These are phyloP conservation scores for Salix brachista DNA, from an alignment of 345 rosid species.

Conservation along the genomic window DNA sequence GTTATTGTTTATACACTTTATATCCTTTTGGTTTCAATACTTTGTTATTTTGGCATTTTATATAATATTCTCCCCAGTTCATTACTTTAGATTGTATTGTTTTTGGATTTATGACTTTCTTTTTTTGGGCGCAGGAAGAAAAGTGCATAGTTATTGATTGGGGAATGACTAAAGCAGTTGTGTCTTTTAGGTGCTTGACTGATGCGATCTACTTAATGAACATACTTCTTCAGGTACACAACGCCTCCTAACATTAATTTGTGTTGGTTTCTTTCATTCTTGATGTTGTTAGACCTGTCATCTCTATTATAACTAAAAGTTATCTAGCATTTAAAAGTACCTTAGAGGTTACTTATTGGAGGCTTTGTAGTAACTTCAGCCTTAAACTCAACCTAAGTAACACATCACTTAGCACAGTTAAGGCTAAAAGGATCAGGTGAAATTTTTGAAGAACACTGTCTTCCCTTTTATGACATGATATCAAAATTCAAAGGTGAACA, in stretches of 20 bases:
- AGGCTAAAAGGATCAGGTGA: not conserved
- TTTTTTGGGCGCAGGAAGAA: slow-evolving; percentile 39
- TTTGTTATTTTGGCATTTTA: not conserved
- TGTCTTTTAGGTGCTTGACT: slow-evolving; percentile 50
- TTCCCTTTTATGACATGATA: not conserved
- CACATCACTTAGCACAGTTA: not conserved
- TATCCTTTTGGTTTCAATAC: not conserved
- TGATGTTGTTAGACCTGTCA: not conserved
- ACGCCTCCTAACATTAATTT: not conserved
- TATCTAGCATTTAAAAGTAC: not conserved
- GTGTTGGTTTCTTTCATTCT: slow-evolving; percentile 1
- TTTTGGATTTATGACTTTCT: slow-evolving; percentile 1
- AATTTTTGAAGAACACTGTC: not conserved
- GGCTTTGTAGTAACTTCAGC: not conserved
- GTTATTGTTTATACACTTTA: not conserved
- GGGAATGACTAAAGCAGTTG: slow-evolving; percentile 43
- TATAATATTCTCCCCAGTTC: not conserved
- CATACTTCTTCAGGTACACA: slow-evolving; percentile 77
- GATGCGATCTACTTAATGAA: slow-evolving; percentile 63
- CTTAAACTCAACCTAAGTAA: not conserved
- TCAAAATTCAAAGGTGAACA: not conserved
- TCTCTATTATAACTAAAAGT: not conserved
- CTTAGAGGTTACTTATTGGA: not conserved
- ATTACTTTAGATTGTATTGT: not conserved
- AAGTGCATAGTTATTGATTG: slow-evolving; percentile 52